Base-by-base conservation (phyloP, 78 protist species). In the Pelomyxa schiedti region DNA sequence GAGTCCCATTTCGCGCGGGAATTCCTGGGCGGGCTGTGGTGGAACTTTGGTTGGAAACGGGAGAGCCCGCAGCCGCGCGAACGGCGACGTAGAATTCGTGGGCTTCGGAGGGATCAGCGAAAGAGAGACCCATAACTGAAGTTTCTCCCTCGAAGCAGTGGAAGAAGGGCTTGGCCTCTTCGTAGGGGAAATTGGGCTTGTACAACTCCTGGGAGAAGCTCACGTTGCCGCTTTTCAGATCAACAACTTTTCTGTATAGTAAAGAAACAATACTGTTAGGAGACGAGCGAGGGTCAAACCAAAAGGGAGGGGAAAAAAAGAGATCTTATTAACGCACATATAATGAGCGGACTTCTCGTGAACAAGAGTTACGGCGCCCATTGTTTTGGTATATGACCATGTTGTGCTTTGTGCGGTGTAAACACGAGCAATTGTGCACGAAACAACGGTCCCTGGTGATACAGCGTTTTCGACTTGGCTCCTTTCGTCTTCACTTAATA, bases 331-430 rank as follows among this genome's bases (percentile, higher is more conserved):
- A 16, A 16, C 32, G 58, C 32, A 16, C 32, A 47, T 16, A 47
- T 16, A 16, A 16, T 47, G 58, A 47, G 58, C 58, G 58, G 32
- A 47, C n/a, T n/a, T n/a, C n/a, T n/a, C n/a, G n/a, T n/a, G n/a
- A n/a, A n/a, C n/a, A n/a, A n/a, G n/a, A n/a, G n/a, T n/a, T n/a
- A 16, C 58, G 58, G 58, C 58, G 58, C 58, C 58, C 58, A 47
- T 16, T 16, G 16, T 16, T 16, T 16, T 16, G 32, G 58, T 47
- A 16, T 47, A 47, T 16, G 58, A 16, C 58, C 58, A 47, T 16
- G 58, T 24, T 16, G 32, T 16, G 58, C 58, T 16, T 16, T 47
- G 32, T 16, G 58, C 58, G 32, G 16, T 16, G 58, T 47, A 47
- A 16, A 47, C 58, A 16, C 58, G 58, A 16, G 58, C 58, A 16